These are phyloP conservation scores for Akebia trifoliata DNA, from an alignment of 164 flowering plant genomes.

Conservation along the genomic window DNA sequence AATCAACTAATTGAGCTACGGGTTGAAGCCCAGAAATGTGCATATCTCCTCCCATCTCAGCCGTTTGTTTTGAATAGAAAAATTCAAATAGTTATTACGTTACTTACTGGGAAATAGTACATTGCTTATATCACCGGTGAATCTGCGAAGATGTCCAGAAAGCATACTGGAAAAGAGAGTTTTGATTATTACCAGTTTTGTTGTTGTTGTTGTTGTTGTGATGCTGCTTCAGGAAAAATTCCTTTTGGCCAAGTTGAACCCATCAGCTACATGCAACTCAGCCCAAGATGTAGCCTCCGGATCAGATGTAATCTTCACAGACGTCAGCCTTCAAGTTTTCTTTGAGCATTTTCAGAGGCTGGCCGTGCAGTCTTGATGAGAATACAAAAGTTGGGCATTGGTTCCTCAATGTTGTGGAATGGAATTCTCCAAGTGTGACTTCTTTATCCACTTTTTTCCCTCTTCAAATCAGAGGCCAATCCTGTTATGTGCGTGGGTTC, in stretches of 20 bases:
- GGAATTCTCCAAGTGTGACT: background rate
- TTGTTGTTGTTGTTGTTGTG: too few species aligned
- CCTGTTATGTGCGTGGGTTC: too few species aligned
- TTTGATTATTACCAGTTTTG: too few species aligned
- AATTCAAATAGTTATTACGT: too few species aligned
- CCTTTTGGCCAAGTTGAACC: slow-evolving; percentile 81
- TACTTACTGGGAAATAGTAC: too few species aligned
- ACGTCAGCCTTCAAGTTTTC: slow-evolving; percentile 91
- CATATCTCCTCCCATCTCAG: too few species aligned
- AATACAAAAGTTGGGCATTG: background rate
- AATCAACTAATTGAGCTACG: too few species aligned
- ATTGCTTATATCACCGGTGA: too few species aligned
- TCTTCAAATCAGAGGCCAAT: slow-evolving; percentile 6
- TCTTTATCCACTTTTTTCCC: background rate
- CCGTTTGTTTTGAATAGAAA: too few species aligned
- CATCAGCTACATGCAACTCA: slow-evolving; percentile 82
- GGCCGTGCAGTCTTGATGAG: slow-evolving; percentile 83
- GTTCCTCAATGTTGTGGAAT: slow-evolving; percentile 3
- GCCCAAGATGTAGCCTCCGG: slow-evolving; percentile 66
- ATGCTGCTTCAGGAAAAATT: slow-evolving; percentile 65
- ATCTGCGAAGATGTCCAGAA: too few species aligned
- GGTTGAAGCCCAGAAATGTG: too few species aligned
- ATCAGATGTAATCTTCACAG: slow-evolving; percentile 90
- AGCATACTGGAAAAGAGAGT: too few species aligned
- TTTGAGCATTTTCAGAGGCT: slow-evolving; percentile 91